Percentiles rank a stretch among this genome's conserved stretches.
phyloP scores from a whole-genome alignment of 1,284 basidiomycete species.

The Boletus holoroseus region DNA sequence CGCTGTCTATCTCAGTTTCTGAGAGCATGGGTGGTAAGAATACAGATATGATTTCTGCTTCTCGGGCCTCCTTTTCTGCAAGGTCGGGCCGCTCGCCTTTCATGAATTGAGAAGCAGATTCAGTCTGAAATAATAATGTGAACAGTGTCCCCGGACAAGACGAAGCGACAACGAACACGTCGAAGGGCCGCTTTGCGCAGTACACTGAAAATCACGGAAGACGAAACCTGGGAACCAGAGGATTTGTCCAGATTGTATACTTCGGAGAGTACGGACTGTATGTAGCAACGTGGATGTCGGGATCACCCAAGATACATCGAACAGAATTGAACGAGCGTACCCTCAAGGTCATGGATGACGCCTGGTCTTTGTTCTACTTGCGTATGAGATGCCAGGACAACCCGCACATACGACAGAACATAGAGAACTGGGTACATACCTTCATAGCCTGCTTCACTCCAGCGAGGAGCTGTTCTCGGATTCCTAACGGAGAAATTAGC shows the following conservation, averaged over 20 bases:
- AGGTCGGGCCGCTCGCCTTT: slow-evolving; percentile 59
- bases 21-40: slow-evolving; percentile 59
- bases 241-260: slow-evolving; percentile 63
- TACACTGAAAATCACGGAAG: slow-evolving; percentile 45
- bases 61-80: slow-evolving; percentile 55
- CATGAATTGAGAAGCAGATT: slow-evolving; percentile 52
- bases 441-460: slow-evolving; percentile 61
- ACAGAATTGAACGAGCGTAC: slow-evolving; percentile 38
- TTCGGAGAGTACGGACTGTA: slow-evolving; percentile 61
- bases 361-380: slow-evolving; percentile 47
- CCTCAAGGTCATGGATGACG: slow-evolving; percentile 54
- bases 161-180: slow-evolving; percentile 43
- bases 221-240: slow-evolving; percentile 38
- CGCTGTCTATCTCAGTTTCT: slow-evolving; percentile 48
- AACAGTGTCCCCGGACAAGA: not conserved
- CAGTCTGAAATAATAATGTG: slow-evolving; percentile 40
- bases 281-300: not conserved
- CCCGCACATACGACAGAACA: not conserved
- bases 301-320: not conserved
- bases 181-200: slow-evolving; percentile 54
- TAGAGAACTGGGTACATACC: slow-evolving; percentile 34
- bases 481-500: slow-evolving; percentile 32
- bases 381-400: slow-evolving; percentile 5
- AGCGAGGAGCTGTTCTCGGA: slow-evolving; percentile 41
- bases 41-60: slow-evolving; percentile 48